Conservation (phyloP, 805 yeast genomes). For the Debaryomyces maramus region DNA sequence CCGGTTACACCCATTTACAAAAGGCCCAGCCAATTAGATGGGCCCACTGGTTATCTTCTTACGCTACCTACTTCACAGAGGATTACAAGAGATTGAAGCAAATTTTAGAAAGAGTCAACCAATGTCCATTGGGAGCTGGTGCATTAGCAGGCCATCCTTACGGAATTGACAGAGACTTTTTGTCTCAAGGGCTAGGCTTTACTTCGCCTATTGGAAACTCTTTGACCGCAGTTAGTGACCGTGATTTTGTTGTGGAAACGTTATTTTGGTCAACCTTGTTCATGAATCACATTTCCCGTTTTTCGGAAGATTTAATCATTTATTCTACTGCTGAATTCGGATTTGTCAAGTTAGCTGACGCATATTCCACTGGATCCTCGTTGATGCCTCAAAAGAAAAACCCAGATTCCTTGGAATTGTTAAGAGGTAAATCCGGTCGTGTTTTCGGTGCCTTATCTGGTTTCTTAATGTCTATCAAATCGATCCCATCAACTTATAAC, state of each 20-base stretch:
- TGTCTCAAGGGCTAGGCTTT: slow-evolving; percentile 81
- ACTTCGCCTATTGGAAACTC: slow-evolving; percentile 91
- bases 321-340: slow-evolving; percentile 98
- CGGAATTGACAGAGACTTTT: slow-evolving; percentile 92
- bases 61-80: slow-evolving; percentile 91
- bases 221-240: slow-evolving; percentile 92
- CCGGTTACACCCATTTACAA: slow-evolving; percentile 98
- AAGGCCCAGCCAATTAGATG: slow-evolving; percentile 99
- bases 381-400: slow-evolving; percentile 99
- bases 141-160: slow-evolving; percentile 99
- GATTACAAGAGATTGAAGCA: slow-evolving; percentile 85
- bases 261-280: slow-evolving; percentile 94
- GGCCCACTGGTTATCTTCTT: slow-evolving; percentile 95
- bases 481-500: slow-evolving; percentile 97
- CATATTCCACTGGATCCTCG: slow-evolving; percentile 97
- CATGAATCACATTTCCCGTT: slow-evolving; percentile 93
- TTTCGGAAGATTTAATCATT: slow-evolving; percentile 91
- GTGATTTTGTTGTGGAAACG: slow-evolving; percentile 95
- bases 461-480: slow-evolving; percentile 92
- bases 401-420: slow-evolving; percentile 92
- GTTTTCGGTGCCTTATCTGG: slow-evolving; percentile 95
- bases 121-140: slow-evolving; percentile 93
- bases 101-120: slow-evolving; percentile 77
- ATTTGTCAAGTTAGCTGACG: slow-evolving; percentile 89
- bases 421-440: slow-evolving; percentile 97